Base-by-base conservation (phyloP, 2,329 filamentous ascomycete genomes). In the Aspergillus sp. region DNA sequence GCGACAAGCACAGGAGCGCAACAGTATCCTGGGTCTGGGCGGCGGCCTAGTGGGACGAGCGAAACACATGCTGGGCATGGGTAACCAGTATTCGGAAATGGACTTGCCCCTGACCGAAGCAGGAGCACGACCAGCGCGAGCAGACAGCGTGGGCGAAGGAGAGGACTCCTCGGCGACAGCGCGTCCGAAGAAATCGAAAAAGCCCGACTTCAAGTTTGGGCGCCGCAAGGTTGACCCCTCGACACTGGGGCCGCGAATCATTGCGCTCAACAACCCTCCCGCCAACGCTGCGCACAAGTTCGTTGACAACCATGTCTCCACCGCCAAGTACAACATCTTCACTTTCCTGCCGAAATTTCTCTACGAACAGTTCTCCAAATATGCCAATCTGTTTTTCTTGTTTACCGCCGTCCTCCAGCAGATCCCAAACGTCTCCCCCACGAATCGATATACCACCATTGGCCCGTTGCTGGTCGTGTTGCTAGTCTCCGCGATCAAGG, bases 351-450 rank as follows among this genome's bases (percentile, higher is more conserved):
- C 94, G 47, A 99, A 99, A 73, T 99, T 99, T 74, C 79, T 99
- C 51, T 91, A 93, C 71, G 94, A 99, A 73, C 94, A 99, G 71
- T 99, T 99, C 76, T 96, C 92, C 56, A 99, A 96, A 79, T 96
- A 96, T 73, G 94, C 94, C 78, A 99, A 99, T 75, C 75, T 99
- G 67, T 99, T 99, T 79, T 99, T 99, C 88, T 83, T 99, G 70
- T 97, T 99, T 73, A 99, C 94, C 35, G 92, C 94, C 14, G 86
- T 84, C 38, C 77, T 99, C 43, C 94, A 99, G 76, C 94, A 99
- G 72, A 96, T 99, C 56, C 94, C 94, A 19, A 87, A 88, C 60
- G 87, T 99, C 56, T 96, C 92, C 32, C 94, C 95, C 7, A 99
- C 94, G 9, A 97, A 96, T 75, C 83, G 81, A 72, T 99, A 92